Evolutionary conservation across 1,139 yeast species (phyloP).

Genomic region (Yamadazyma songkhlaensis): DNA sequence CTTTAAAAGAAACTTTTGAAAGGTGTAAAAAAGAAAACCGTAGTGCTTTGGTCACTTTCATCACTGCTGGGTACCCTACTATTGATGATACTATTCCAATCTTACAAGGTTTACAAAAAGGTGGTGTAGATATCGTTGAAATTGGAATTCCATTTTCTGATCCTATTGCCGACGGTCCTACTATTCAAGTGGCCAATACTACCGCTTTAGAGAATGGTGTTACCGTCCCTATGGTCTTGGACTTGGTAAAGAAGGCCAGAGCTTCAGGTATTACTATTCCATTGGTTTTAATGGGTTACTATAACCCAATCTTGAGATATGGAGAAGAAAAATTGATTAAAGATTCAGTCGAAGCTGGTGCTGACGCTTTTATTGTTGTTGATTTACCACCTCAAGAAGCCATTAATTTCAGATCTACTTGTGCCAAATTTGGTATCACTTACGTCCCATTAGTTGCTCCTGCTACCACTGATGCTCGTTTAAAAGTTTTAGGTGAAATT

Average conservation of each 20-base stretch:
- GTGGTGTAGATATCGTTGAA: constrained; percentile 94
- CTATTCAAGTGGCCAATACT: constrained; percentile 84
- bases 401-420: constrained; percentile 70
- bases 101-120: constrained; percentile 83
- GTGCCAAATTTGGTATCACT: constrained; percentile 67
- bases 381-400: constrained; percentile 99
- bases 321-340: constrained; percentile 82
- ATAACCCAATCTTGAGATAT: constrained; percentile 86
- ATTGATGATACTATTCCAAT: constrained; percentile 85
- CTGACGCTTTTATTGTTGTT: constrained; percentile 89
- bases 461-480: constrained; percentile 87
- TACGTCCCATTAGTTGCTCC: constrained; percentile 96
- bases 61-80: constrained; percentile 93
- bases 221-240: constrained; percentile 65
- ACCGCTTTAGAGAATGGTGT: constrained; percentile 80
- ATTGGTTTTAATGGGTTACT: constrained; percentile 92
- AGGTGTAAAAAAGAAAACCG: constrained; percentile 74
- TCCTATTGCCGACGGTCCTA: constrained; percentile 98
- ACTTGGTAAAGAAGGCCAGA: constrained; percentile 74
- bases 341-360: constrained; percentile 85
- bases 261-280: constrained; percentile 83
- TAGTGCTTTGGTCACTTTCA: constrained; percentile 84
- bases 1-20: constrained; percentile 66
- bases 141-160: constrained; percentile 97
- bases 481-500: constrained; percentile 70